Conservation (phyloP, 768 basidiomycete species). For the Amyloporia xantha region DNA sequence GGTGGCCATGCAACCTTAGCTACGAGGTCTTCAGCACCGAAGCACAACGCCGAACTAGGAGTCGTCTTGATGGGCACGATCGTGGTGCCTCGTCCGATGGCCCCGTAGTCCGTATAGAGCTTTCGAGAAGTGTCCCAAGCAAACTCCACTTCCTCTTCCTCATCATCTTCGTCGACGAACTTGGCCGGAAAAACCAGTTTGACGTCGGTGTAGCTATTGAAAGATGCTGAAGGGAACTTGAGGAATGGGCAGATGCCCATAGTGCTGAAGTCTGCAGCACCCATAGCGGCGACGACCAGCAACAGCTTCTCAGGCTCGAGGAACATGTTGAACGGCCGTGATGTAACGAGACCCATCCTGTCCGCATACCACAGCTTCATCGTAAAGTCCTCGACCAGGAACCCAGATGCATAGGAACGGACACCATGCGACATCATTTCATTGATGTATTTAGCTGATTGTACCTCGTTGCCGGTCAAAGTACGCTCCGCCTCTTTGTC, state of each 20-base stretch:
- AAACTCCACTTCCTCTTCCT: background rate
- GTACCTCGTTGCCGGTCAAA: background rate
- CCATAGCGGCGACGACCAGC: constrained; percentile 2
- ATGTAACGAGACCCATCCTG: constrained; percentile 3
- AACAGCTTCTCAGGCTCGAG: background rate
- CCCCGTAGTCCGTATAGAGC: background rate
- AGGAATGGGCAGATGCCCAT: constrained; percentile 6
- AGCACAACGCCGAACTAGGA: background rate
- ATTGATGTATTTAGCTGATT: background rate
- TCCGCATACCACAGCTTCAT: constrained; percentile 7
- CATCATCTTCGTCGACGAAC: background rate
- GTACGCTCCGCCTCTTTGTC: background rate
- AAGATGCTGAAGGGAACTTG: background rate
- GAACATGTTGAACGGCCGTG: background rate
- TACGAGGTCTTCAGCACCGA: background rate
- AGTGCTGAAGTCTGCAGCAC: background rate
- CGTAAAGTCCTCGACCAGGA: background rate
- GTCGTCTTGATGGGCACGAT: background rate
- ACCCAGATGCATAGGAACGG: background rate
- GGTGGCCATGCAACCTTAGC: constrained; percentile 4
- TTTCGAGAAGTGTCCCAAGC: background rate
- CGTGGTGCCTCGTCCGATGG: constrained; percentile 1
- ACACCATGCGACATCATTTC: background rate
- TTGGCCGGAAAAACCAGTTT: background rate
- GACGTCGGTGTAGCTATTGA: background rate